These are phyloP conservation scores for Fagopyrum esculentum DNA, from an alignment of 148 eudicot genomes.

Conservation along the genomic window DNA sequence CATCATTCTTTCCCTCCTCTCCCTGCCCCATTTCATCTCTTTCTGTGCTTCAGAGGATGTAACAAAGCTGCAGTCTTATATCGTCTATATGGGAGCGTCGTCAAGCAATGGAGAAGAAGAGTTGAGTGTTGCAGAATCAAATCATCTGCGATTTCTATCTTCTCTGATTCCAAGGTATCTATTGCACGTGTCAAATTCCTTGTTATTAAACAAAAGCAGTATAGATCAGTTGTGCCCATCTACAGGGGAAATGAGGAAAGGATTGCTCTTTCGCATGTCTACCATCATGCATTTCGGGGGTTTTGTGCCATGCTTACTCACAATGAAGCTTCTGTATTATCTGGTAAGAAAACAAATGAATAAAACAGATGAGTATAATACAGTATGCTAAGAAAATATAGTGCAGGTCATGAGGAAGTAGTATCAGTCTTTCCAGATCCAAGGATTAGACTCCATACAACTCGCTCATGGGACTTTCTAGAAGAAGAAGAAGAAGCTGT, in stretches of 20 bases:
- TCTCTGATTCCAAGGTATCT: constrained; percentile 44
- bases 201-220: too few relatives aligned
- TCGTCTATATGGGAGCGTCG: constrained; percentile 62
- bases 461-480: constrained; percentile 66
- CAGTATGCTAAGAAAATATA: background rate
- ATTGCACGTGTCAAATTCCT: background rate
- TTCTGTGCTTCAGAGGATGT: background rate
- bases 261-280: constrained; percentile 37
- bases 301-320: constrained; percentile 58
- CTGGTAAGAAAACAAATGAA: constrained; percentile 26
- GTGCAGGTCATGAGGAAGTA: constrained; percentile 44
- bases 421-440: constrained; percentile 63
- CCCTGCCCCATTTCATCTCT: background rate
- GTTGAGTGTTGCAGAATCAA: constrained; percentile 26
- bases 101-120: constrained; percentile 15
- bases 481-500: constrained; percentile 25
- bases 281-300: constrained; percentile 53
- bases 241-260: constrained; percentile 41
- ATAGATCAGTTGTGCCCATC: background rate
- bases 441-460: constrained; percentile 45
- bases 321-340: constrained; percentile 45
- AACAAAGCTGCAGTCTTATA: constrained; percentile 33
- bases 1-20: background rate
- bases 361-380: background rate
- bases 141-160: constrained; percentile 43